Evolutionary conservation across 805 yeast genomes (phyloP), one percentile per base, ranked within the genome.

Genomic region (Myxozyma mucilagina): DNA sequence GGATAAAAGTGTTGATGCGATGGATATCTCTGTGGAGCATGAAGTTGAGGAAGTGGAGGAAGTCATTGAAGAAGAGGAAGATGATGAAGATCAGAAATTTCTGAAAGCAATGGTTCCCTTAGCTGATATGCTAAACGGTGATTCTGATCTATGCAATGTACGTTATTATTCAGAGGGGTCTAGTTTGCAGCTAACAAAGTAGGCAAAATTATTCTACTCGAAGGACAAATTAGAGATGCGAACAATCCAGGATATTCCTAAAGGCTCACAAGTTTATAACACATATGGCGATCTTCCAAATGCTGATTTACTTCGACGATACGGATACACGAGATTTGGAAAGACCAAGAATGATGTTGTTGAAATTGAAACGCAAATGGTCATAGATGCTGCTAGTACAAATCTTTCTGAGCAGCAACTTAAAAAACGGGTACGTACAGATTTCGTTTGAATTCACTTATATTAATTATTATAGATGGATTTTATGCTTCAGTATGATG

Each of bases 251-350:
- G 73, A 76, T 3, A 92, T 93, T 42, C 57, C 72, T 4, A 75
- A 75, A 39, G 91, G 88, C 2, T 87, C 84, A 36, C 98, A 94
- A 71, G 78, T 93, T 3, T 92, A 82, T 74, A 93, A 93, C 74
- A 87, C 90, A 0, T 93, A 94, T 72, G 96, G 97, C 0, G 94
- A 91, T 48, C 85, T 89, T 66, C 94, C 97, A 41, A 93, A 92
- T 72, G 78, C 93, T n/a, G 98, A 94, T 69, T 80, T 94, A 36
- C 77, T 94, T 57, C 82, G 99, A 69, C 81, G 96, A 59, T 93
- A 93, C 68, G 99, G 99, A 0, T 93, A 89, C 69, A 94, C 90
- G 31, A 1, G 82, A 81, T 50, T 83, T 41, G 66, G 67, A 18
- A 60, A 60, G 41, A 63, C 69, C 34, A 48, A 52, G 16, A 57